A percentile compares a stretch with the other conserved stretches of the same genome.
phyloP scores from a whole-genome alignment of 208 protist genomes.

The Naegleria gruberi region DNA sequence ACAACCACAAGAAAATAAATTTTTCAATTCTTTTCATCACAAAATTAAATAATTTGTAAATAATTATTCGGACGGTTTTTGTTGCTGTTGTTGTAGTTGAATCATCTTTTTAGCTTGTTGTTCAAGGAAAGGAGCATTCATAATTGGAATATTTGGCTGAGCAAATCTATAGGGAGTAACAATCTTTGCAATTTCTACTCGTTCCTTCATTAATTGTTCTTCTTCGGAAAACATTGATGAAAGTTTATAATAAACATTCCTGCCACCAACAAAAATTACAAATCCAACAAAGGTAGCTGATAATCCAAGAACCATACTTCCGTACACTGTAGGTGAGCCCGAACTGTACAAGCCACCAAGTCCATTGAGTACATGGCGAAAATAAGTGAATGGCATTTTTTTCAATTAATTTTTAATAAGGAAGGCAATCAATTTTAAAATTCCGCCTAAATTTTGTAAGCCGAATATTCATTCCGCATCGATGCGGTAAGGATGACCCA shows the following conservation, averaged over 20 bases:
- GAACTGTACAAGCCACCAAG: background rate
- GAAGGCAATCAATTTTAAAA: too few relatives aligned
- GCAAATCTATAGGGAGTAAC: background rate
- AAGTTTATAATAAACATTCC: background rate
- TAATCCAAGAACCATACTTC: background rate
- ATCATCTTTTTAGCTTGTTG: background rate
- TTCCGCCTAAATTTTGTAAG: too few relatives aligned
- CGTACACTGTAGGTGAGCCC: background rate
- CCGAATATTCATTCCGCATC: too few relatives aligned
- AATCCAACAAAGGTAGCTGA: too few relatives aligned
- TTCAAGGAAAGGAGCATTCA: background rate
- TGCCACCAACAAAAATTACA: background rate
- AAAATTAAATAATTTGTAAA: background rate
- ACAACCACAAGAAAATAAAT: background rate
- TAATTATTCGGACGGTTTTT: background rate
- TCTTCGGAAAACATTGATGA: background rate
- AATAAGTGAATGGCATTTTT: background rate
- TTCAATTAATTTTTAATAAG: background rate
- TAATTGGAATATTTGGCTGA: background rate
- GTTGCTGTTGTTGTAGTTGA: background rate
- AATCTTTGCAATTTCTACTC: background rate
- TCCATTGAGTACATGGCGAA: background rate
- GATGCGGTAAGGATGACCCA: too few relatives aligned
- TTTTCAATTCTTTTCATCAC: too few relatives aligned
- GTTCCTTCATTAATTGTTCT: background rate